A percentile compares a stretch with the other conserved stretches of the same genome.
These are phyloP conservation scores for Arachnopeziza araneosa DNA, from an alignment of 2,329 filamentous ascomycete species.

Conservation along the genomic window DNA sequence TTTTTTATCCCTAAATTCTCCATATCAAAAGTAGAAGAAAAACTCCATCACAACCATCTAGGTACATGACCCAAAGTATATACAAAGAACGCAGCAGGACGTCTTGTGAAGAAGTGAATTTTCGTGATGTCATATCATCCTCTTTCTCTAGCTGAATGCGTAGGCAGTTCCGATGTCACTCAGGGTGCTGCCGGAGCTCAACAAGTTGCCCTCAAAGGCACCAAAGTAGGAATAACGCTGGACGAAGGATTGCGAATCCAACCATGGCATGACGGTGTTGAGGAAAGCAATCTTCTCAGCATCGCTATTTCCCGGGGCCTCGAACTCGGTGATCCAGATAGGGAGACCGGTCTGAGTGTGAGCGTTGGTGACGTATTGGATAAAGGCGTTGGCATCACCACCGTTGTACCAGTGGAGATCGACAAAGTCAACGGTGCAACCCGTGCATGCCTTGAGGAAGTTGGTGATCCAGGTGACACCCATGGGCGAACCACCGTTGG, in stretches of 20 bases:
- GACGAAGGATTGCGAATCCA: conserved; percentile 35
- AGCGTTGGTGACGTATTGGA: conserved; percentile 37
- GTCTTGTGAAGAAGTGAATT: not conserved
- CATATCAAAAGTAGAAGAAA: not conserved
- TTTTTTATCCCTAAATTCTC: not conserved
- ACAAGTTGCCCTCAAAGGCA: conserved; percentile 29
- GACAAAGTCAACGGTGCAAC: conserved; percentile 40
- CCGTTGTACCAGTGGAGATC: conserved; percentile 44
- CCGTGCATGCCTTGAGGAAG: conserved; percentile 38
- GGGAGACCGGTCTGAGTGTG: conserved; percentile 31
- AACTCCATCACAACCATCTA: not conserved
- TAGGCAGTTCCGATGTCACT: conserved; percentile 11
- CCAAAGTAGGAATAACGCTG: conserved; percentile 38
- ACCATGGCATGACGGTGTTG: conserved; percentile 37
- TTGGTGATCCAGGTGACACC: conserved; percentile 39
- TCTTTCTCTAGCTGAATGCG: not conserved
- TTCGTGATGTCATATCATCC: not conserved
- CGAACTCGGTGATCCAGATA: conserved; percentile 44
- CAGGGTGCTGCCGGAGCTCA: conserved; percentile 8
- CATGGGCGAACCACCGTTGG: conserved; percentile 37
- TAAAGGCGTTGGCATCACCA: conserved; percentile 33
- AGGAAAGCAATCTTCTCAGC: conserved; percentile 36
- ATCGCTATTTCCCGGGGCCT: conserved; percentile 26
- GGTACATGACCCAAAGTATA: not conserved
- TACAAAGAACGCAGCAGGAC: not conserved